Evolutionary conservation across 1,284 basidiomycete genomes (phyloP).

Genomic region (Boletus subluridellus): DNA sequence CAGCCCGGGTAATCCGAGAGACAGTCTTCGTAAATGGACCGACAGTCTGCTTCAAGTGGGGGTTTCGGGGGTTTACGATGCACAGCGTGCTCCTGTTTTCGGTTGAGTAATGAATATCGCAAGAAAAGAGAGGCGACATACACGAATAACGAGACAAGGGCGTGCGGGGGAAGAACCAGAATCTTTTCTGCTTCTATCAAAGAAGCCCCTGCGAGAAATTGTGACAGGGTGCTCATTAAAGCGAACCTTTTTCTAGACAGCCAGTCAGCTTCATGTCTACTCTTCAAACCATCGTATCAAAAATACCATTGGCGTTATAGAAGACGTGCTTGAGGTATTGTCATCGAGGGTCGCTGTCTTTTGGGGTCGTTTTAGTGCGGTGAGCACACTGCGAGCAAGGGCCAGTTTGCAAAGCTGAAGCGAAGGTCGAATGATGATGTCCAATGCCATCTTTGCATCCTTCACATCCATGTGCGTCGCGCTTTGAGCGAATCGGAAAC

Average conservation of each 20-base stretch:
- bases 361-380: conserved; percentile 2
- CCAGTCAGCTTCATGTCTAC: conserved; percentile 9
- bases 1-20: conserved; percentile 21
- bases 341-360: conserved; percentile 7
- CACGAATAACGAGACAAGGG: conserved; percentile 30
- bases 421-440: conserved; percentile 25
- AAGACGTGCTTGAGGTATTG: conserved; percentile 11
- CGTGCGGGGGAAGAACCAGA: conserved; percentile 20
- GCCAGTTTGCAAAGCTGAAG: conserved; percentile 24
- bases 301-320: conserved; percentile 18
- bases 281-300: not conserved
- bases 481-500: conserved; percentile 15
- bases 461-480: conserved; percentile 14
- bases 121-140: conserved; percentile 9
- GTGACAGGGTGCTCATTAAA: conserved; percentile 28
- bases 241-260: conserved; percentile 25
- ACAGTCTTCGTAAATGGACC: conserved; percentile 33
- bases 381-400: conserved; percentile 1
- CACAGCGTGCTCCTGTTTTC: conserved; percentile 13
- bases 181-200: conserved; percentile 16
- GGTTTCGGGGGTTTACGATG: not conserved
- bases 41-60: conserved; percentile 12
- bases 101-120: not conserved
- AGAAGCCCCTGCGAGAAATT: conserved; percentile 24
- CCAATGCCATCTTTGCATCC: conserved; percentile 18